Evolutionary conservation across 208 protist genomes (phyloP), one percentile per base, ranked within the genome.

Genomic region (Wallacemonas sp.): DNA sequence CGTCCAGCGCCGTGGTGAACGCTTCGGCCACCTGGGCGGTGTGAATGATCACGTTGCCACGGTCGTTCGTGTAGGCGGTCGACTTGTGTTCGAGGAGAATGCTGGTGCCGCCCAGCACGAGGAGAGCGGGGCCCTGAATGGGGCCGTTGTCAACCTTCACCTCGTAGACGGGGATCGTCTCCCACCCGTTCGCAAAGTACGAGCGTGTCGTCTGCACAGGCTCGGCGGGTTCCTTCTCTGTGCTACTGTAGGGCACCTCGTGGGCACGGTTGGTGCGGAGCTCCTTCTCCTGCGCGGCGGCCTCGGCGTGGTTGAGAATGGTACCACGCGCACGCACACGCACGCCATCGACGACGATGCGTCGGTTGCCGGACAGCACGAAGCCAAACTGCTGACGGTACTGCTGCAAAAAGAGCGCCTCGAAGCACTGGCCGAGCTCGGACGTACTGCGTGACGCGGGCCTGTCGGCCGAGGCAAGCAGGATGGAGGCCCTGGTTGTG

Each of bases 301-400:
- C 71, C 38, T 78, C 63, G 3, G 66, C 43, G 19, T 27, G 46
- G 24, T 61, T 74, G 26, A 68, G 56, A 57, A 78, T 62, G 2
- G 76, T 78, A 24, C 77, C 91, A 12, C 73, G 67, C 11, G 70
- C 76, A 39, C 96, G 87, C 16, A 98, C 86, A 54, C 96, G 83
- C 19, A 98, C 74, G 61, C 97, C 96, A 74, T 99, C 97, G 34
- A 99, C 80, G 21, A 96, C 44, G 48, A 99, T 85, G 39, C 72
- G 38, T 6, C 93, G 70, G n/a, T 78, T 71, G 16, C 57, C 69
- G 12, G 48, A 65, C 6, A 98, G 78, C n/a, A 87, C 72, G 57
- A 98, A 98, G 24, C 94, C 94, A 83, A 94, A 98, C 64, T 98
- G 90, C 49, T 85, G 83, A 62, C 85, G 62, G 66, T 98, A 98